Base-by-base conservation (phyloP, 768 basidiomycete genomes). In the Arthromyces matolae region DNA sequence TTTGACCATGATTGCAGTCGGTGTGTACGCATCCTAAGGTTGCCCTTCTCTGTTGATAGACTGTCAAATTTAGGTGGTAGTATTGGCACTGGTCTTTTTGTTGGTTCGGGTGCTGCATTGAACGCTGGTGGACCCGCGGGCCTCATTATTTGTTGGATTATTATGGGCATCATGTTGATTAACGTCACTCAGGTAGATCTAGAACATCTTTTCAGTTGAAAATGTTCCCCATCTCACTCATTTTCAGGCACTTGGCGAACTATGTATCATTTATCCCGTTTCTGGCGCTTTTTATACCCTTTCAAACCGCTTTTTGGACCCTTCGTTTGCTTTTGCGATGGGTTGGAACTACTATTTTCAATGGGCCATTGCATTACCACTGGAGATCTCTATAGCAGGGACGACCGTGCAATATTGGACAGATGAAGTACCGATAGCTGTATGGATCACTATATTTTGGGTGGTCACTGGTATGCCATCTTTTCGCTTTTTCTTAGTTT, bases 211-310 rank as follows among this genome's bases (percentile, higher is more conserved):
- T n/a, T n/a, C n/a, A n/a, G n/a, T n/a, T n/a, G n/a, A n/a, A n/a
- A n/a, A n/a, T n/a, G n/a, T n/a, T n/a, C n/a, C n/a, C n/a, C n/a
- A n/a, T n/a, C n/a, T n/a, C n/a, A n/a, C n/a, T n/a, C n/a, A n/a
- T n/a, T n/a, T n/a, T 16, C 24, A 75, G 71, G 74, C 74, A 55
- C 62, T 76, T 41, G 72, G 72, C 54, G 74, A 76, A 72, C 74
- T 76, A 69, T 70, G 68, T 45, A 73, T 76, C 45, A 49, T 76
- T 19, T 76, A 71, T 49, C 74, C 74, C 8, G 72, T 76, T 24
- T 76, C 74, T 47, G 74, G 74, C 42, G 74, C 72, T 44, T 76
- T 76, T 60, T 76, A 76, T 52, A 73, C 73, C 24, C 62, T 74
- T 36, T 71, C 74, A 34, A 59, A 64, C 57, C 72, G 72, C 25